Evolutionary conservation across 2,329 filamentous ascomycete species (phyloP).

Genomic region (Ploettnerulaceae sp.): DNA sequence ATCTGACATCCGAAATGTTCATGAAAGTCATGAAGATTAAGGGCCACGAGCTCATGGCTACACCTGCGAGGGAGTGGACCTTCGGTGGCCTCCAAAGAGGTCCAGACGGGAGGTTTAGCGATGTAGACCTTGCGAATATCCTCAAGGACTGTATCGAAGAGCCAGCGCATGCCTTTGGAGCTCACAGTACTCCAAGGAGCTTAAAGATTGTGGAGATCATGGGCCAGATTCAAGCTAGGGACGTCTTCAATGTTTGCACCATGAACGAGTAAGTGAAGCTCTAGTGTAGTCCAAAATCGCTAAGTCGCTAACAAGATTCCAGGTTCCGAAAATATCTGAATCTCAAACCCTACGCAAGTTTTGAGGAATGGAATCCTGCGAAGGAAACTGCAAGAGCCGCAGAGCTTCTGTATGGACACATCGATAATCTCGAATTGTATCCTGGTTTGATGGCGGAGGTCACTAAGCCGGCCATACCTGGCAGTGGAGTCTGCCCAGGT

Average conservation of each 20-base stretch:
- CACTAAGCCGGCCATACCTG: conserved; percentile 47
- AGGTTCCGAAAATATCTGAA: conserved; percentile 49
- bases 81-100: conserved; percentile 39
- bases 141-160: conserved; percentile 45
- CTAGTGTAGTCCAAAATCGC: too few species aligned
- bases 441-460: conserved; percentile 53
- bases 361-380: conserved; percentile 49
- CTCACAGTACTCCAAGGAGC: conserved; percentile 43
- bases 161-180: conserved; percentile 47
- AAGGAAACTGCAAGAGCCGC: conserved; percentile 42
- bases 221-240: conserved; percentile 42
- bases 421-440: conserved; percentile 52
- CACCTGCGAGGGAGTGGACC: conserved; percentile 38
- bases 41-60: conserved; percentile 36
- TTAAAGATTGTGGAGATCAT: conserved; percentile 45
- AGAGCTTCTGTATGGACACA: conserved; percentile 44
- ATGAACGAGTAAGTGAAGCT: conserved; percentile 43
- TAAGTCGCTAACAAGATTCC: not conserved
- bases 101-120: conserved; percentile 39
- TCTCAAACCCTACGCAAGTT: conserved; percentile 44
- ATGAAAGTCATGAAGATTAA: conserved; percentile 38
- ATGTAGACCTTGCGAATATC: conserved; percentile 41
- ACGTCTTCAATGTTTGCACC: conserved; percentile 46
- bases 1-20: conserved; percentile 40
- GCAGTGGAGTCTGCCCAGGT: conserved; percentile 42